Evolutionary conservation across 2,329 filamentous ascomycete species (phyloP).

Genomic region (Colletotrichum graminicola): DNA sequence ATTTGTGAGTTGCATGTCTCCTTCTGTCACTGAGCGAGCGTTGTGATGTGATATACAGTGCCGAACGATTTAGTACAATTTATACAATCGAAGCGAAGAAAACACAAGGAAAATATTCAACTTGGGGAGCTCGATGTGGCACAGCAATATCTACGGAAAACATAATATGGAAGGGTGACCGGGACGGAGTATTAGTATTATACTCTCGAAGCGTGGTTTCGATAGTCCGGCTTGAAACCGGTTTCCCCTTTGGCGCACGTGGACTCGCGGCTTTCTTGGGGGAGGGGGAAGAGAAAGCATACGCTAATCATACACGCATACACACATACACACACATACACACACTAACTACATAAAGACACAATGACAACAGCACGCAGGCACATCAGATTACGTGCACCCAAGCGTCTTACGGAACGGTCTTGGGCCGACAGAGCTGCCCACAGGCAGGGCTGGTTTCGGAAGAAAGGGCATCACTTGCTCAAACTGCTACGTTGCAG

Average conservation of each 20-base stretch:
- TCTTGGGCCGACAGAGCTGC: constrained; percentile 28
- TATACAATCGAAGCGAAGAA: constrained; percentile 2
- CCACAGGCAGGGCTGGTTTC: constrained; percentile 32
- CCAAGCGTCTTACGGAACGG: constrained; percentile 35
- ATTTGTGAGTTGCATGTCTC: constrained; percentile 14
- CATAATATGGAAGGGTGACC: constrained; percentile 1
- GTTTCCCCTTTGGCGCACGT: constrained; percentile 40
- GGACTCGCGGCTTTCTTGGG: constrained; percentile 17
- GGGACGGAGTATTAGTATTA: constrained; percentile 41
- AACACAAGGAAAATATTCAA: neutral
- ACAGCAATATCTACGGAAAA: neutral
- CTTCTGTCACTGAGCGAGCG: neutral
- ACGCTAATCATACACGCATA: constrained; percentile 1
- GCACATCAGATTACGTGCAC: constrained; percentile 20
- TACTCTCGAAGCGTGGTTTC: constrained; percentile 39
- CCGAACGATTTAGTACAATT: neutral
- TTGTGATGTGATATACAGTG: too few relatives aligned
- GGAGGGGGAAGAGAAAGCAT: neutral
- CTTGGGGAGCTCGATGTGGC: neutral
- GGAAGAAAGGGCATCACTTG: constrained; percentile 20
- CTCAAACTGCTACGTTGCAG: constrained; percentile 21
- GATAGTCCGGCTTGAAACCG: constrained; percentile 38
- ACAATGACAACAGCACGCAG: neutral
- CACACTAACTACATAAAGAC: constrained; percentile 2
- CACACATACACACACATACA: constrained; percentile 2